These are phyloP conservation scores for Leccinum pallidistipes DNA, from an alignment of 1,284 basidiomycete genomes.

Conservation along the genomic window DNA sequence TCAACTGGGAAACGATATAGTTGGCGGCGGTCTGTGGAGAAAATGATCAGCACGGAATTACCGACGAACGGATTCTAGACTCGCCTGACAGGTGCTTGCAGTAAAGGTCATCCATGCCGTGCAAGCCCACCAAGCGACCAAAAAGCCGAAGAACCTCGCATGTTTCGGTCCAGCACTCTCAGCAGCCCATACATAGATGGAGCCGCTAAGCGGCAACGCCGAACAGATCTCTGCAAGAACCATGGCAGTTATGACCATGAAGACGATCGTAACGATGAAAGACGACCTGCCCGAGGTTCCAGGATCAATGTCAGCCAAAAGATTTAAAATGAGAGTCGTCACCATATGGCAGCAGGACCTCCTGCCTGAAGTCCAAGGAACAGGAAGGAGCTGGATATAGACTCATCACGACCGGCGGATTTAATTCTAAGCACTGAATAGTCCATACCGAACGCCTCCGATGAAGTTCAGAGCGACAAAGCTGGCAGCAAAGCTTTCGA, in stretches of 20 bases:
- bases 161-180: slow-evolving; percentile 85
- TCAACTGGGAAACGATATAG: slow-evolving; percentile 77
- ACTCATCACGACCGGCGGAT: neutral
- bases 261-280: slow-evolving; percentile 74
- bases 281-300: slow-evolving; percentile 59
- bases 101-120: slow-evolving; percentile 91
- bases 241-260: slow-evolving; percentile 83
- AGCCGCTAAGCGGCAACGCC: slow-evolving; percentile 80
- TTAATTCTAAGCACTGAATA: slow-evolving; percentile 6
- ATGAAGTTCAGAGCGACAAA: slow-evolving; percentile 87
- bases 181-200: slow-evolving; percentile 89
- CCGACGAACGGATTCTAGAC: slow-evolving; percentile 9
- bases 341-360: slow-evolving; percentile 83
- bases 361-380: slow-evolving; percentile 83
- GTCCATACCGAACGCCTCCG: slow-evolving; percentile 68
- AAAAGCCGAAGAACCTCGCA: slow-evolving; percentile 79
- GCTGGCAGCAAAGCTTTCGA: slow-evolving; percentile 83
- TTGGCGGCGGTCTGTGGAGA: slow-evolving; percentile 71
- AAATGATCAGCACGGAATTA: neutral
- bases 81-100: slow-evolving; percentile 79
- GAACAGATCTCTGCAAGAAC: slow-evolving; percentile 87
- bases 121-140: slow-evolving; percentile 87
- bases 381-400: slow-evolving; percentile 58
- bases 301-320: slow-evolving; percentile 1
- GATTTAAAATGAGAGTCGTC: neutral